Percentiles rank a stretch among this genome's conserved stretches.
phyloP scores from a whole-genome alignment of 306 rosid genomes.

The Gynostemma pentaphyllum region DNA sequence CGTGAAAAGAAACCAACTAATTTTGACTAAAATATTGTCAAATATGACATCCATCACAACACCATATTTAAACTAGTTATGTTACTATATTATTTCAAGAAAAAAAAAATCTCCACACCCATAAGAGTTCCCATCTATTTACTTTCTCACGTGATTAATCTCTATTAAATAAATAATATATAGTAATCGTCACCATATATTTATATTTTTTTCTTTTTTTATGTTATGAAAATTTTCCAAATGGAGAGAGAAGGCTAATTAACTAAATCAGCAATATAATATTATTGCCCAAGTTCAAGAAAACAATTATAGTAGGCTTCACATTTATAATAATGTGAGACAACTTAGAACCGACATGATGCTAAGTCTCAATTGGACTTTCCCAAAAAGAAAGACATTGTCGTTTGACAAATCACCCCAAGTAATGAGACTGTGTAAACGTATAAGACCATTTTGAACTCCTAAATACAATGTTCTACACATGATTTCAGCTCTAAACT shows the following conservation, averaged over 20 bases:
- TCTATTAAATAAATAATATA: too few relatives aligned
- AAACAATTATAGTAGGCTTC: background rate
- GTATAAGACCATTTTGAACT: slow-evolving; percentile 35
- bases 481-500: slow-evolving; percentile 58
- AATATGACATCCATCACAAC: background rate
- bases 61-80: too few relatives aligned
- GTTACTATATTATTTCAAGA: too few relatives aligned
- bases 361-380: background rate
- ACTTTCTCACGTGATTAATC: too few relatives aligned
- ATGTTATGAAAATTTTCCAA: background rate
- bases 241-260: background rate
- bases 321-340: background rate
- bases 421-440: slow-evolving; percentile 27
- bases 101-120: too few relatives aligned
- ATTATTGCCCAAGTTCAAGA: background rate
- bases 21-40: background rate
- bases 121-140: too few relatives aligned
- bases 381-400: background rate
- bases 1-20: background rate
- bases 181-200: background rate
- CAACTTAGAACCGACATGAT: background rate
- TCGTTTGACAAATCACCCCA: background rate
- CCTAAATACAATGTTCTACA: slow-evolving; percentile 53
- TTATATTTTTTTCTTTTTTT: too few relatives aligned
- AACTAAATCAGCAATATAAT: background rate